Evolutionary conservation across 2,329 filamentous ascomycete genomes (phyloP), one percentile per base, ranked within the genome.

Genomic region (Colletotrichum gloeosporioides): DNA sequence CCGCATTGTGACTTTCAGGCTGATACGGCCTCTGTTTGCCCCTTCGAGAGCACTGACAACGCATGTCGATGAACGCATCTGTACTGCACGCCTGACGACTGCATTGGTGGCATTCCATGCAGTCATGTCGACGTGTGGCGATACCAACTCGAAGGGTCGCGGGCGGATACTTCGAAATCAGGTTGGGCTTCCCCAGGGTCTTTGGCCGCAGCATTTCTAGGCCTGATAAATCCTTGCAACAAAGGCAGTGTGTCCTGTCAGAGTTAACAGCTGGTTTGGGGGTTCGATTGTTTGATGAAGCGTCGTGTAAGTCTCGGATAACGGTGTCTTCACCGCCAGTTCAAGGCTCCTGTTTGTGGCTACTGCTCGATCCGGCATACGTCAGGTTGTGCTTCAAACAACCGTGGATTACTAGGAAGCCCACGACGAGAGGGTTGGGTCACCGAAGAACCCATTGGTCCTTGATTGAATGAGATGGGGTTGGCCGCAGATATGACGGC

Each of bases 401-500:
- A n/a, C 10, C 8, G 32, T 25, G 53, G 18, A 15, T 39, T 59
- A 59, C 31, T 27, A 31, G 69, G 25, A 55, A 66, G 55, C 69
- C 62, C 31, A 36, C 31, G n/a, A 27, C 10, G 18, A 63, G 36
- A 22, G 13, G 32, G 31, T 29, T 31, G 36, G 25, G 27, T 36
- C 29, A 61, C 29, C 31, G 62, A 66, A 67, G 36, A 72, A 61
- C 22, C 18, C 9, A 13, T 44, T 18, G 63, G 63, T 29, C 63
- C 44, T 57, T 39, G 55, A 65, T 73, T 75, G 76, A 75, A 70
- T 22, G 31, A 39, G 55, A 59, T 64, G 69, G 80, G 79, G 70
- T 76, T 78, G 81, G 82, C 70, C 80, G 80, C 80, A 82, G 78
- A 68, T 71, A 74, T 69, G n/a, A 75, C 69, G 80, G 77, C 80